Percentiles rank a stretch among this genome's conserved stretches.
Evolutionary conservation across 331 rosid genomes (phyloP).

Genomic region (Erythrophleum ivorense): DNA sequence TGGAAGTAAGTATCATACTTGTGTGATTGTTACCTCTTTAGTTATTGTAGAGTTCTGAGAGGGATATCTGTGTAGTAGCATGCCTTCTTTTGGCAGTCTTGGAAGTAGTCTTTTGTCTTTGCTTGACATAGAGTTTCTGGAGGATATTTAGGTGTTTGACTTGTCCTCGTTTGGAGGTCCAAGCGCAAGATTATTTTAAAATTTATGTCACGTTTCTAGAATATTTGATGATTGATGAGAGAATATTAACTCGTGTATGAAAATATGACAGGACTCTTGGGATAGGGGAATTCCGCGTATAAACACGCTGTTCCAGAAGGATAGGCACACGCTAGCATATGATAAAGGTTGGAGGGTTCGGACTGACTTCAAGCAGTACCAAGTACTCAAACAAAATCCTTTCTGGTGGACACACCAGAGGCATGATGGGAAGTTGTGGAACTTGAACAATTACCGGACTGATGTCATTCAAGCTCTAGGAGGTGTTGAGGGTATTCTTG

Average conservation of each 20-base stretch:
- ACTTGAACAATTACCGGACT: conserved; percentile 94
- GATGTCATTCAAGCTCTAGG: conserved; percentile 99
- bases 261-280: conserved; percentile 92
- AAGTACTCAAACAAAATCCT: conserved; percentile 95
- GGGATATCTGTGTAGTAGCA: no score
- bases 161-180: no score
- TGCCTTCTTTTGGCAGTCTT: no score
- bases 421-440: conserved; percentile 97
- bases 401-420: conserved; percentile 99
- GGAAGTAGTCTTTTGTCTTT: no score
- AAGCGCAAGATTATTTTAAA: no score
- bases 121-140: no score
- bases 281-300: conserved; percentile 99
- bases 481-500: conserved; percentile 98
- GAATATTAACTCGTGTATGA: no score
- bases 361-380: conserved; percentile 97
- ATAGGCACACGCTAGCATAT: conserved; percentile 95
- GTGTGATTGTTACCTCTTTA: no score
- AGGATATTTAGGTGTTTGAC: no score
- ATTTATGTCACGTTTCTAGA: no score
- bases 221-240: no score
- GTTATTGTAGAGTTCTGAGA: no score
- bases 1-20: conserved; percentile 92
- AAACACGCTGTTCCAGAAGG: conserved; percentile 96
- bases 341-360: conserved; percentile 99